Conservation (phyloP, 1,139 yeast species). For the Hemisphaericaspora xylanilytica region DNA sequence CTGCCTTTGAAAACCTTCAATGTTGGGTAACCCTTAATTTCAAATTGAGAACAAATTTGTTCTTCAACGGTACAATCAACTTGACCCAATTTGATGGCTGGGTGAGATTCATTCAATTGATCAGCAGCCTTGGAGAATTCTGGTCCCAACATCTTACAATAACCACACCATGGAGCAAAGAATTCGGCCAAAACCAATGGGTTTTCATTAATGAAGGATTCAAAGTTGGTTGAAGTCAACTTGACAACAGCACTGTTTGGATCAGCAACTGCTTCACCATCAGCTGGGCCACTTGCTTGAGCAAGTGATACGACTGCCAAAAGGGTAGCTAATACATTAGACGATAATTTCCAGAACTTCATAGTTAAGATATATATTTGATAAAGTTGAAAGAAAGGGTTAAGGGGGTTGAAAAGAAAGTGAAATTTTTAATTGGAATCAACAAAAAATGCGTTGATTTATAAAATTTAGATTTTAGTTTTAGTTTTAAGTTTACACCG, state of each 20-base stretch:
- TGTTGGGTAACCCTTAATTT: constrained; percentile 89
- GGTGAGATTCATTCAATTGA: constrained; percentile 53
- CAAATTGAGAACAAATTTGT: constrained; percentile 72
- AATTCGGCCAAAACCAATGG: constrained; percentile 90
- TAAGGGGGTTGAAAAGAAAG: neutral
- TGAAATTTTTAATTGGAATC: neutral
- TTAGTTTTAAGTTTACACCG: too few relatives aligned
- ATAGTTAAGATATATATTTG: constrained; percentile 19
- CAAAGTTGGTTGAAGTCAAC: constrained; percentile 60
- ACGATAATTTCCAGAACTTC: constrained; percentile 44
- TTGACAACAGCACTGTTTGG: constrained; percentile 87
- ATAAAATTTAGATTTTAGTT: too few relatives aligned
- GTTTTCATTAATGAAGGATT: constrained; percentile 63
- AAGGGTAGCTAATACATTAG: constrained; percentile 37
- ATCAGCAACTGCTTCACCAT: constrained; percentile 68
- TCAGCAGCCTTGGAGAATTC: constrained; percentile 88
- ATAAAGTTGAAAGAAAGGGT: neutral
- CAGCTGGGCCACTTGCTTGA: constrained; percentile 40
- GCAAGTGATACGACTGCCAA: constrained; percentile 36
- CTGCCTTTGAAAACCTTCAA: constrained; percentile 78
- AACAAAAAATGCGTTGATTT: too few relatives aligned
- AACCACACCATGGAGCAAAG: constrained; percentile 99
- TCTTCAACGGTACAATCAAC: constrained; percentile 89
- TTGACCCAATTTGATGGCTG: constrained; percentile 77
- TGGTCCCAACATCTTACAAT: constrained; percentile 93